Evolutionary conservation across 495 filamentous ascomycete species (phyloP).

Genomic region (Xylaria grammica): DNA sequence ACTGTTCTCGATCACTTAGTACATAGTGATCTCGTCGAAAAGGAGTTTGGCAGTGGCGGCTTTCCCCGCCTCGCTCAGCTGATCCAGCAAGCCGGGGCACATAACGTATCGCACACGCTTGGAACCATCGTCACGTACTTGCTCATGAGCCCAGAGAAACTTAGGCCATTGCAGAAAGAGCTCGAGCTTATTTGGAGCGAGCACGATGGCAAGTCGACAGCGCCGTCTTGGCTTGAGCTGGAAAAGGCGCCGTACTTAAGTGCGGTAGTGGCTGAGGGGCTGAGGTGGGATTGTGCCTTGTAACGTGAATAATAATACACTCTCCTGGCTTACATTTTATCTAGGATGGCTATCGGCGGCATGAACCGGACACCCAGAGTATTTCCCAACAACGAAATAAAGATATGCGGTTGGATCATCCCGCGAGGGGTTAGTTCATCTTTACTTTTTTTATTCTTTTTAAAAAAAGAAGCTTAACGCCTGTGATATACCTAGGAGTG

Average conservation of each 20-base stretch:
- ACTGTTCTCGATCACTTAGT: slow-evolving; percentile 6
- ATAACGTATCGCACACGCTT: slow-evolving; percentile 5
- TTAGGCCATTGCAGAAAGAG: background rate
- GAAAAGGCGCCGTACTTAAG: slow-evolving; percentile 53
- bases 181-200: slow-evolving; percentile 8
- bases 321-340: background rate
- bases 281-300: background rate
- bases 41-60: slow-evolving; percentile 4
- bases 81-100: slow-evolving; percentile 4
- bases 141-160: slow-evolving; percentile 4
- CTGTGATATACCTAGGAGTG: no score
- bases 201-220: background rate
- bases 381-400: slow-evolving; percentile 32
- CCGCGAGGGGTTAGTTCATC: background rate
- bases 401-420: slow-evolving; percentile 2
- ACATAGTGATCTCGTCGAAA: slow-evolving; percentile 4
- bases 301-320: background rate
- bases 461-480: background rate
- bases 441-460: background rate
- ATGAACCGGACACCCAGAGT: slow-evolving; percentile 39
- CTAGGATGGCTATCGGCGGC: slow-evolving; percentile 27
- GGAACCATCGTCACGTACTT: slow-evolving; percentile 10
- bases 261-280: slow-evolving; percentile 47
- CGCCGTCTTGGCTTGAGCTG: slow-evolving; percentile 30
- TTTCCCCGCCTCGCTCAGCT: slow-evolving; percentile 9